A percentile compares a stretch with the other conserved stretches of the same genome.
Conservation (phyloP, 108 stramenopile genomes). For the Fragilaria radians region DNA sequence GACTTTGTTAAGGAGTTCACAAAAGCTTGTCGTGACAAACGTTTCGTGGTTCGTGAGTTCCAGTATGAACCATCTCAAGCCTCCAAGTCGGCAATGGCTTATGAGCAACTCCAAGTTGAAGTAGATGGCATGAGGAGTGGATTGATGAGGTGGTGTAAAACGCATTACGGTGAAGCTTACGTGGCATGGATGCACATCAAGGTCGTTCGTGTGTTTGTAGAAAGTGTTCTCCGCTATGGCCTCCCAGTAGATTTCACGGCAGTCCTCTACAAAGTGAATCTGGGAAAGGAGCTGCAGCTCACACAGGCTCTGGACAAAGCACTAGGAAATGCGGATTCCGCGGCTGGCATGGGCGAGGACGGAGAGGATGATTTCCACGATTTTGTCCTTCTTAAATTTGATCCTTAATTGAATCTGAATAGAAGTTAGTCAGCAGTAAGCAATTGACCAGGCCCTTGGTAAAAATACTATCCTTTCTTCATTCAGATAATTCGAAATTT, state of each 20-base stretch:
- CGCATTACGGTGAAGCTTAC: constrained; percentile 95
- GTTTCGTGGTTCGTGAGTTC: constrained; percentile 87
- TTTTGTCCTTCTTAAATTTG: constrained; percentile 86
- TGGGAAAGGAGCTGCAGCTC: constrained; percentile 63
- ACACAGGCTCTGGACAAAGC: constrained; percentile 67
- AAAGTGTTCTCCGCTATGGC: constrained; percentile 94
- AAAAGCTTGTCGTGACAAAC: constrained; percentile 82
- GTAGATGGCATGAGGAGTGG: constrained; percentile 84
- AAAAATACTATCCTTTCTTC: too few species aligned
- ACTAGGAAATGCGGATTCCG: constrained; percentile 38
- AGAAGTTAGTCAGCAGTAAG: background rate
- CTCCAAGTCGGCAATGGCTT: constrained; percentile 66
- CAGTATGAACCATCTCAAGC: constrained; percentile 73
- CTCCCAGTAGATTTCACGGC: constrained; percentile 92
- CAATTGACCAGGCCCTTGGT: too few species aligned
- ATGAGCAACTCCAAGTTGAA: constrained; percentile 81
- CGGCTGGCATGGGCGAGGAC: constrained; percentile 32
- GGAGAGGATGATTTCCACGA: constrained; percentile 76
- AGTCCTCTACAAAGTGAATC: constrained; percentile 81
- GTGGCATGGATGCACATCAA: constrained; percentile 98
- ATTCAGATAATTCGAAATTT: too few species aligned
- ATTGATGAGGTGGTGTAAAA: constrained; percentile 94
- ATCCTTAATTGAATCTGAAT: constrained; percentile 40
- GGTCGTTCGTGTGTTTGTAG: constrained; percentile 94
- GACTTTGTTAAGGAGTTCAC: constrained; percentile 86